These are phyloP conservation scores for Yamadazyma sp. DNA, from an alignment of 805 yeast genomes.

Conservation along the genomic window DNA sequence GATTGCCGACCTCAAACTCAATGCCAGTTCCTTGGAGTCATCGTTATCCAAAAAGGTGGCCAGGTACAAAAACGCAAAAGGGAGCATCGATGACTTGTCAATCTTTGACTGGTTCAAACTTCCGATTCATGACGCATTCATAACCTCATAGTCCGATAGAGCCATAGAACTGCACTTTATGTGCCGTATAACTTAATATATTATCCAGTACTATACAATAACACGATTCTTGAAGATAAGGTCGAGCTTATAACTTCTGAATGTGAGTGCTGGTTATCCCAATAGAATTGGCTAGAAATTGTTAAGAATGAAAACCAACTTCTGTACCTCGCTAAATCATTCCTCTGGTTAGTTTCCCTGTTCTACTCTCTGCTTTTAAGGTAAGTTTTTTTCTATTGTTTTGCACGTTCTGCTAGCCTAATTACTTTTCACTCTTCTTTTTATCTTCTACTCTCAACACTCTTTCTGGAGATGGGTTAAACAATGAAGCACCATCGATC, in stretches of 20 bases:
- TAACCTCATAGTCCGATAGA: conserved; percentile 6
- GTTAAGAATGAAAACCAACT: background rate
- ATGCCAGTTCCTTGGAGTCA: conserved; percentile 18
- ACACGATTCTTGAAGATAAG: too few relatives aligned
- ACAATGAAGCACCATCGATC: conserved; percentile 38
- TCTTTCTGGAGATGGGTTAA: conserved; percentile 41
- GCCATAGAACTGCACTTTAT: background rate
- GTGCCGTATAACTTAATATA: background rate
- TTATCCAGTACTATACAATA: too few relatives aligned
- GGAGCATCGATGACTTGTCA: conserved; percentile 13
- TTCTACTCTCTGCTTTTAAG: too few relatives aligned
- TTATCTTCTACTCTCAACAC: conserved; percentile 25
- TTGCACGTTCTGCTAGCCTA: too few relatives aligned
- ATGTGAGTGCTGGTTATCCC: too few relatives aligned
- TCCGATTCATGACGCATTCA: conserved; percentile 12
- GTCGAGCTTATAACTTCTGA: too few relatives aligned
- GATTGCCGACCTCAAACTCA: conserved; percentile 19
- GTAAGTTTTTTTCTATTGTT: too few relatives aligned
- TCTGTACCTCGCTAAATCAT: too few relatives aligned
- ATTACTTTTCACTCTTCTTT: conserved; percentile 2
- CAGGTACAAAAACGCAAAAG: conserved; percentile 14
- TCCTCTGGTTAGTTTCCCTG: too few relatives aligned
- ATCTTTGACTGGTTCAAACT: conserved; percentile 20
- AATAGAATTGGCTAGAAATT: too few relatives aligned
- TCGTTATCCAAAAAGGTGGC: conserved; percentile 18